Percentiles rank a stretch among this genome's conserved stretches.
Conservation (phyloP, 345 rosid genomes). For the Linum usitatissimum region DNA sequence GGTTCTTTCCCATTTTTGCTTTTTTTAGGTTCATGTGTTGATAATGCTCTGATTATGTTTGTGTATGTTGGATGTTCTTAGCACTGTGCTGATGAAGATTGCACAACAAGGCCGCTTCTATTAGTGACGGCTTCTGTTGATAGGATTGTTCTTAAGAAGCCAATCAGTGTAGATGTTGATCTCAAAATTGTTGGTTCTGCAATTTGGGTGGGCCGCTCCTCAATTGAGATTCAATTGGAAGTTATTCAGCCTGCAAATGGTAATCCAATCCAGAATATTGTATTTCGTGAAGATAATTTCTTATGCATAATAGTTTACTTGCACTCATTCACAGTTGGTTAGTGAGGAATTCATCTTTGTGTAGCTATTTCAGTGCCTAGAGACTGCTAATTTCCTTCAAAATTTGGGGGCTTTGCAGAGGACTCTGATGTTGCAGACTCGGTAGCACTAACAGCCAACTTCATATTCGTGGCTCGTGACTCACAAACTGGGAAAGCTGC, state of each 20-base stretch:
- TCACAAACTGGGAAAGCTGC: conserved; percentile 72
- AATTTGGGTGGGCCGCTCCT: conserved; percentile 79
- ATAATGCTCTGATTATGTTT: neutral
- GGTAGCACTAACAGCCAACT: conserved; percentile 53
- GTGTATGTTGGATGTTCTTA: conserved; percentile 10
- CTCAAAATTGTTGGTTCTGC: conserved; percentile 67
- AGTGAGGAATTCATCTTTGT: no score
- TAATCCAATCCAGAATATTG: conserved; percentile 4
- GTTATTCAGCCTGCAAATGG: conserved; percentile 46
- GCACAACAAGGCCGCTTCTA: conserved; percentile 72
- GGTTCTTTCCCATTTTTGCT: neutral
- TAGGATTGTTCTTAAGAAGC: conserved; percentile 65
- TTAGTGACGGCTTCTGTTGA: conserved; percentile 88
- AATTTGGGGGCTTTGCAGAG: conserved; percentile 25
- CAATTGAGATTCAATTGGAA: conserved; percentile 75
- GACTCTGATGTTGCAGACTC: conserved; percentile 33
- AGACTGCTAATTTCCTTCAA: neutral
- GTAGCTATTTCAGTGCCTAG: no score
- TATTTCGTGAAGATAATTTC: neutral
- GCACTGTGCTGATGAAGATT: conserved; percentile 73
- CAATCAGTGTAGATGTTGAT: conserved; percentile 52
- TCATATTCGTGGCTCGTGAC: conserved; percentile 80
- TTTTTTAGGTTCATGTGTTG: neutral
- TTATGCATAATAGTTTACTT: neutral
- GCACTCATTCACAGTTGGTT: no score